phyloP scores from a whole-genome alignment of 768 basidiomycete genomes.

The Calocybe gangraenosa region DNA sequence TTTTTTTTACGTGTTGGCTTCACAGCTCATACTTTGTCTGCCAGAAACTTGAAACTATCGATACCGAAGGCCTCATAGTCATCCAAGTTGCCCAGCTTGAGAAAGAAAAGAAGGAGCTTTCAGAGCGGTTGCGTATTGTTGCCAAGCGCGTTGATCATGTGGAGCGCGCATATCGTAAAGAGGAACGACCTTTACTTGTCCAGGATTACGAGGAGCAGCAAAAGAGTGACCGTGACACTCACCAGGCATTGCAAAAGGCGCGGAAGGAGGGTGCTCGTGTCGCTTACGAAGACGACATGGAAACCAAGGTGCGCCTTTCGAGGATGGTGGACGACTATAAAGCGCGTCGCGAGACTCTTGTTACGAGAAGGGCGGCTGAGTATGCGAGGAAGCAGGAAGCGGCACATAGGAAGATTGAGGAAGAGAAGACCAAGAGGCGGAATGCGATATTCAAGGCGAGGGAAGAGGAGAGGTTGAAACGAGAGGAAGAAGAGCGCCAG shows the following conservation, averaged over 20 bases:
- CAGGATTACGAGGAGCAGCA: conserved; percentile 89
- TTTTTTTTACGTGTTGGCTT: conserved; percentile 7
- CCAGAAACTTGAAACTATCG: conserved; percentile 78
- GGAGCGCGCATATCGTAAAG: conserved; percentile 93
- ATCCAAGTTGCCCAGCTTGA: conserved; percentile 94
- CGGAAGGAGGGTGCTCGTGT: conserved; percentile 52
- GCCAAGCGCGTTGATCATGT: conserved; percentile 91
- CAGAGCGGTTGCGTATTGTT: conserved; percentile 75
- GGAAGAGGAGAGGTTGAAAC: conserved; percentile 48
- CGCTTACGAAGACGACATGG: conserved; percentile 63
- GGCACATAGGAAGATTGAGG: conserved; percentile 68
- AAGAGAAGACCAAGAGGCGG: conserved; percentile 77
- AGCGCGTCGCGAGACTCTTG: conserved; percentile 45
- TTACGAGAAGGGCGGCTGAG: conserved; percentile 59
- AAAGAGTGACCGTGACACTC: conserved; percentile 64
- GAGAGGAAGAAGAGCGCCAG: conserved; percentile 36
- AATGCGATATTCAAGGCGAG: conserved; percentile 51
- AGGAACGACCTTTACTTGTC: conserved; percentile 80
- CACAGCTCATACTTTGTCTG: conserved; percentile 6
- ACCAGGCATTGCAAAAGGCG: conserved; percentile 54
- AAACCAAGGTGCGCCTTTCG: conserved; percentile 68
- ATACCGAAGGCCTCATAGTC: conserved; percentile 81
- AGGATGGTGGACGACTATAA: conserved; percentile 73
- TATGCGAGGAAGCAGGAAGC: conserved; percentile 53
- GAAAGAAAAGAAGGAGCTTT: conserved; percentile 90